Conservation (phyloP, 805 yeast genomes). For the fission yeast (Schizosaccharomyces pombe) region DNA sequence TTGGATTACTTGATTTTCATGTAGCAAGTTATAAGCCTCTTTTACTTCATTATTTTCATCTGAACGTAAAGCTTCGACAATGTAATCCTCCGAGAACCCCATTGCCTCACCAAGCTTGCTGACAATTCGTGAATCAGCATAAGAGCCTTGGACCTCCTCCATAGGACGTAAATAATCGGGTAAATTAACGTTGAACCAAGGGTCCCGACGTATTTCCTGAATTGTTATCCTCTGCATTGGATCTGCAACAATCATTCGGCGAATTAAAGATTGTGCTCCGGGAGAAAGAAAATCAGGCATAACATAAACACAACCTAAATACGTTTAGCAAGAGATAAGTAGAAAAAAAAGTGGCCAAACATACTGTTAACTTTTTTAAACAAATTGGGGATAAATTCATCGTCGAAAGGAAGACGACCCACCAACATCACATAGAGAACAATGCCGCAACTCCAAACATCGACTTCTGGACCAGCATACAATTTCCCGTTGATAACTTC, state of each 20-base stretch:
- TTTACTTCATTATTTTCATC: conserved; percentile 43
- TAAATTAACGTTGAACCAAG: conserved; percentile 69
- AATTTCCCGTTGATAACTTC: conserved; percentile 86
- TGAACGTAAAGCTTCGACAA: conserved; percentile 41
- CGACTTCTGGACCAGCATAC: conserved; percentile 95
- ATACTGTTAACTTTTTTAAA: conserved; percentile 56
- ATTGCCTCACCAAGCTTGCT: conserved; percentile 51
- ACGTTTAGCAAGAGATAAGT: background rate
- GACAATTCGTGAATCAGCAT: conserved; percentile 51
- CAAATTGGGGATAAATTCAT: conserved; percentile 80
- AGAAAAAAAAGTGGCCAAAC: background rate
- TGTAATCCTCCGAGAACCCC: conserved; percentile 76
- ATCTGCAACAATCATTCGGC: conserved; percentile 81
- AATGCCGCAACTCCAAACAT: conserved; percentile 94
- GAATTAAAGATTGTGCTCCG: conserved; percentile 64
- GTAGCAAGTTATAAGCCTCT: conserved; percentile 65
- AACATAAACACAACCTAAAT: conserved; percentile 59
- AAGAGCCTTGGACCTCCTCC: conserved; percentile 17
- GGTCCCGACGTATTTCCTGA: conserved; percentile 76
- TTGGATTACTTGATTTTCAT: conserved; percentile 50
- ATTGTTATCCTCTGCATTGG: conserved; percentile 85
- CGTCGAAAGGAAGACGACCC: conserved; percentile 88
- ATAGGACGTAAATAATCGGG: conserved; percentile 58
- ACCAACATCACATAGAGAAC: conserved; percentile 86
- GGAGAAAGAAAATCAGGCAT: conserved; percentile 65